Base-by-base conservation (phyloP, 208 protist genomes). In the Crithidia fasciculata region DNA sequence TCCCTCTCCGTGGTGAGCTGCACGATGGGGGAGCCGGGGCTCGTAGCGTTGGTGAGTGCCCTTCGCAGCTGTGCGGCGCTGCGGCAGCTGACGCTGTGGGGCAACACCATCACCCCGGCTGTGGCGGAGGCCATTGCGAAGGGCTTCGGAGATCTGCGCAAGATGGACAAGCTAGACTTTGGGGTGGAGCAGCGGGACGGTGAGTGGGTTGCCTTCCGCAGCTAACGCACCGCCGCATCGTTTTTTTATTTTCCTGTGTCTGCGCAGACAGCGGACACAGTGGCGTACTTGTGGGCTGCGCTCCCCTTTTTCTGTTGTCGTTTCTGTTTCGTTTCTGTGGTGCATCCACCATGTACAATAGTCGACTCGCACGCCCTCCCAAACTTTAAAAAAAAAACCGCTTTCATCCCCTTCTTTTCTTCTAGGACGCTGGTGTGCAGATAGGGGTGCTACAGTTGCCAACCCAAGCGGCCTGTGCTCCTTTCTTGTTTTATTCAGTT, bases 61-160 rank as follows among this genome's bases (percentile, higher is more conserved):
- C 39, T 93, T 7, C 66, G 37, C 37, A 64, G 66, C 19, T 89
- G 86, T 61, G 56, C 68, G 13, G 78, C 78, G 2, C 53, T 95
- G 50, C 67, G 45, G 10, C 54, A 74, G 57, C 58, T 95, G 3
- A 63, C 72, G n/a, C 37, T 93, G 39, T 95, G 91, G 91, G 91
- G 91, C 49, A 95, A 95, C 69, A 78, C 81, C 55, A 80, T 93
- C 63, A 81, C 80, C 5, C 85, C 82, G 6, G 63, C 56, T 5
- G 74, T 84, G 10, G 78, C 85, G 16, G 55, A 41, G 8, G 75
- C 81, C 16, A 54, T 95, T 2, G 87, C 84, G 64, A 28, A 62
- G n/a, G 68, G 80, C 13, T 80, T 85, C n/a, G 80, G 80, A 10
- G 74, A 82, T 57, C 57, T 93, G 8, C 60, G 83, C 55, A 65